These are phyloP conservation scores for Epichloe glyceriae DNA, from an alignment of 2,329 filamentous ascomycete species.

Conservation along the genomic window DNA sequence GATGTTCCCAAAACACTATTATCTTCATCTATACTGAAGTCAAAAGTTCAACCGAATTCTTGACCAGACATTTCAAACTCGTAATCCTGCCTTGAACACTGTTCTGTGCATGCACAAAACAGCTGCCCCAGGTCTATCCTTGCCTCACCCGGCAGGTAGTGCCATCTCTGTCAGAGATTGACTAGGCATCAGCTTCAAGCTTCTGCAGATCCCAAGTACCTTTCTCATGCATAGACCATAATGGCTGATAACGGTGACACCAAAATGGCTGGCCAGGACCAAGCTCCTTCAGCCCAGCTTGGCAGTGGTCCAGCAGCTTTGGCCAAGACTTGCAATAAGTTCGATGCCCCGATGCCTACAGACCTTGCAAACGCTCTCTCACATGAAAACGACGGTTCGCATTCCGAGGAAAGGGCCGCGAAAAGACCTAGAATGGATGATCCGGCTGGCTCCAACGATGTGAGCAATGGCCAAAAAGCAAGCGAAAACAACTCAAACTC, in stretches of 20 bases:
- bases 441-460: constrained; percentile 10
- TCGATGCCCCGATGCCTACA: constrained; percentile 7
- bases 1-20: not conserved
- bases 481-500: not conserved
- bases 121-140: no score
- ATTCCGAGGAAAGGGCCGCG: constrained; percentile 28
- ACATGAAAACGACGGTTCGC: not conserved
- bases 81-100: not conserved
- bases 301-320: not conserved
- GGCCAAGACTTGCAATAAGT: not conserved
- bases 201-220: not conserved
- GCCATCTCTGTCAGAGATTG: not conserved
- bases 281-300: constrained; percentile 6
- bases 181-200: not conserved
- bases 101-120: not conserved
- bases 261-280: constrained; percentile 11
- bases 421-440: constrained; percentile 47
- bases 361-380: not conserved
- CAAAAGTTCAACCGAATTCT: not conserved
- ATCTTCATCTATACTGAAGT: not conserved
- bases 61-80: not conserved
- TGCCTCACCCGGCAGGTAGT: not conserved
- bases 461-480: constrained; percentile 8
- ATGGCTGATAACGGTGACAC: constrained; percentile 18
- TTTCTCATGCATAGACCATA: not conserved